Base-by-base conservation (phyloP, 2,329 filamentous ascomycete species). In the Cladosporium halotolerans region DNA sequence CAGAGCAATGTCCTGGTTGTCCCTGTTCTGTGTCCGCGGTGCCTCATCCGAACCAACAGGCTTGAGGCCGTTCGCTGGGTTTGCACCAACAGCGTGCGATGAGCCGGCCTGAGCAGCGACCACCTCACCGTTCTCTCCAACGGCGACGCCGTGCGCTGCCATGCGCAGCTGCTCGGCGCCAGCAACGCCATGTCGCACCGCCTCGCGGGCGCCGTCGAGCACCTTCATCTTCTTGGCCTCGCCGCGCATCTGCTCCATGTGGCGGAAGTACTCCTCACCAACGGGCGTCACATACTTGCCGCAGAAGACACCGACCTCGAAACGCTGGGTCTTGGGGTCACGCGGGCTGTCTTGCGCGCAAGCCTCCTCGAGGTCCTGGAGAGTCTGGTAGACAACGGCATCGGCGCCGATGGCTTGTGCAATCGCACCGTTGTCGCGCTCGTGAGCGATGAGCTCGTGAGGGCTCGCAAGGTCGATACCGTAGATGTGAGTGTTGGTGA, bases 291-390 rank as follows among this genome's bases (percentile, higher is more conserved):
- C 78, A 70, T 96, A 96, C 58, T 84, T 82, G 43, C 92, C 92
- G 65, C 84, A 89, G 74, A 97, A 96, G 8, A 96, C 91, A 51
- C 92, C 91, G 2, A 95, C 84, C 67, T 97, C 92, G 60, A 96
- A 96, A 52, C 85, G 76, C 58, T 80, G 75, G 8, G 76, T 76
- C 62, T 80, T 68, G 33, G 75, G 73, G 56, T 79, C 72, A 52
- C 79, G 73, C 47, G 83, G 79, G 56, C 82, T 84, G 3, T 88
- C 79, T 60, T 89, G 84, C 1, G 83, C 79, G 65, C 91, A 96
- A 0, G 90, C 83, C 31, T 79, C 82, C 65, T 86, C 85, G n/a
- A 97, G 76, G 63, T 95, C 91, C 1, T 83, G 79, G 1, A 97
- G 79, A 13, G 79, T 82, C 65, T 90, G 86, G 67, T 84, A 90